Evolutionary conservation across 1,139 yeast species (phyloP), one percentile per base, ranked within the genome.

Genomic region (Nakaseomyces bracarensis): DNA sequence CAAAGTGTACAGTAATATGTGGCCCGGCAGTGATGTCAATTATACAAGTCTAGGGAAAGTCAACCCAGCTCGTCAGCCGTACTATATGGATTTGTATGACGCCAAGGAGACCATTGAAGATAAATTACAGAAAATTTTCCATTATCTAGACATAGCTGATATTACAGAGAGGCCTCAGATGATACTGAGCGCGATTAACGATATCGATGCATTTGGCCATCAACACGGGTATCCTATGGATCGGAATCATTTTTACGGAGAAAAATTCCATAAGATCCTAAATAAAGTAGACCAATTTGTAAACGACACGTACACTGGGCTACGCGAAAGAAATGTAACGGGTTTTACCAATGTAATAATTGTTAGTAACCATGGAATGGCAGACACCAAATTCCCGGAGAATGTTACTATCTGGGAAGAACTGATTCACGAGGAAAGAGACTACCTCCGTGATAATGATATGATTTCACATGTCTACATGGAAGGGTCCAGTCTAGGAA

Each of bases 311-410:
- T 64, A 70, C 21, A 48, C 61, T 15, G 81, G 75, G 13, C 54
- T 89, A 16, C 51, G 58, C 1, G 52, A 58, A 15, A 69, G 95
- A 43, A 77, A 82, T 48, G 65, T 86, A 46, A 64, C 71, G 1
- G 70, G 76, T 29, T 70, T 85, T 37, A 84, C 82, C 10, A 89
- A 89, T 58, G 65, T 89, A 19, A 65, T 89, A 0, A 66, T 89
- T 39, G 82, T 87, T 1, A 84, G 95, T 41, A 96, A 87, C 58
- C 96, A 87, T 58, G 96, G 96, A 5, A 86, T 87, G 95, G 29
- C 35, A 3, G 28, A 40, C 28, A 36, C 35, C 14, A 16, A 19
- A 13, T 39, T 40, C 23, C 39, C 39, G 8, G 26, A 28, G 11
- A 34, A 40, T 28, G 39, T 35, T 0, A 13, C 35, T 10, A 16